Base-by-base conservation (phyloP, 1,284 basidiomycete species). In the Rhodotorula sp. region DNA sequence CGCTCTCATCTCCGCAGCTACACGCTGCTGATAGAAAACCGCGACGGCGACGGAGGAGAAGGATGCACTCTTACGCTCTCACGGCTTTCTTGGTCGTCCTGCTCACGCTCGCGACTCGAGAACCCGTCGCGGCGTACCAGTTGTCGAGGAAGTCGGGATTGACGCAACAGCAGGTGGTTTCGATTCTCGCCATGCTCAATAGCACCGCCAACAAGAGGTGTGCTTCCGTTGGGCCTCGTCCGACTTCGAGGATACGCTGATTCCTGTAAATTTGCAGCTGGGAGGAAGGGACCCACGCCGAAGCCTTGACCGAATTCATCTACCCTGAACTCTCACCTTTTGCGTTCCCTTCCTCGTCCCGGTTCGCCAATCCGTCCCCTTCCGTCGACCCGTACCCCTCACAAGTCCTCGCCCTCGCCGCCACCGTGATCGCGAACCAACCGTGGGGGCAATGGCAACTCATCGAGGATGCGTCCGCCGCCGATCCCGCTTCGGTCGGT, bases 401-500 rank as follows among this genome's bases (percentile, higher is more conserved):
- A 68, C 75, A 14, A 59, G 44, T 15, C n/a, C 56, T n/a, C 8
- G 56, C 69, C 53, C 55, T 74, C 51, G 22, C 62, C 7, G 56
- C 62, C 48, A 71, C 62, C 12, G 51, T 75, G 49, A 45, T 76
- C 24, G 22, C 66, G 12, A n/a, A 59, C 20, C 59, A 67, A 6
- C 55, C 66, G 0, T 48, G 49, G 2, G 30, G n/a, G 0, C 56
- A 63, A 22, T 49, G 66, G 7, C 76, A 74, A 55, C 62, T 85
- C 55, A 71, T 84, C 22, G 62, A 73, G 10, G 84, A 84, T 73
- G 88, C 86, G 24, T 88, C 90, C 0, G 89, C 88, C 0, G 89
- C 85, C 4, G 93, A 96, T 81, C 93, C 93, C 0, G 87, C 91
- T 0, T 88, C 88, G 71, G 85, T 93, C 60, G 93, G 92, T 0